phyloP scores from a whole-genome alignment of 257 asterid species.

The Solanum verrucosum region DNA sequence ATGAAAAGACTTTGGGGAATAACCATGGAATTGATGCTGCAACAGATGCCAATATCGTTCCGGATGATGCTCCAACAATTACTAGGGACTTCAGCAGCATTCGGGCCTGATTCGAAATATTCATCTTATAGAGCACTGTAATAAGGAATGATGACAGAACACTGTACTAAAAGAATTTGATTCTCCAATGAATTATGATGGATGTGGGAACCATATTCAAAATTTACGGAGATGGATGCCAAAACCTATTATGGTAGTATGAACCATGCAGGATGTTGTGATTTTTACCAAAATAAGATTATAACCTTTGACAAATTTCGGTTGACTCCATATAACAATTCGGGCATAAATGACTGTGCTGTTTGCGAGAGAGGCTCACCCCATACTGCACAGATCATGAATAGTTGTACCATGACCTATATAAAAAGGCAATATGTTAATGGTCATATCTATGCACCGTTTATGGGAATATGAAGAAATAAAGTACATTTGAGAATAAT shows the following conservation, averaged over 20 bases:
- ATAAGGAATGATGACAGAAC: background rate
- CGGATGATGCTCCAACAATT: conserved; percentile 62
- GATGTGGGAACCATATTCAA: background rate
- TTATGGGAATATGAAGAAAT: background rate
- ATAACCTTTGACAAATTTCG: conserved; percentile 70
- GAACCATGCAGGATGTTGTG: background rate
- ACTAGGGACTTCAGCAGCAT: conserved; percentile 67
- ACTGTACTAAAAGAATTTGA: background rate
- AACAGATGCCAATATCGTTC: conserved; percentile 56
- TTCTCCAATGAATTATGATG: background rate
- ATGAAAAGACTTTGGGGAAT: conserved; percentile 73
- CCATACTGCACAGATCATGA: conserved; percentile 72
- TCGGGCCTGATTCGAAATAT: conserved; percentile 52
- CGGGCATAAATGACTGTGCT: conserved; percentile 92
- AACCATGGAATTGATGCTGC: conserved; percentile 86
- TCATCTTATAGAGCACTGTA: background rate
- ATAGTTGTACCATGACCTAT: conserved; percentile 91
- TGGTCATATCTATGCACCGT: background rate
- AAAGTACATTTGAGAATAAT: background rate
- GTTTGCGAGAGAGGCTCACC: conserved; percentile 98
- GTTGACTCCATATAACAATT: conserved; percentile 69
- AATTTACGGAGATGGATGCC: background rate
- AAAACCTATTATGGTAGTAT: background rate
- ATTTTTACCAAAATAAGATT: background rate
- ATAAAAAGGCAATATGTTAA: conserved; percentile 5